Percentiles rank a stretch among this genome's conserved stretches.
Evolutionary conservation across 495 filamentous ascomycete species (phyloP).

Genomic region (Penicillium cinerascens): DNA sequence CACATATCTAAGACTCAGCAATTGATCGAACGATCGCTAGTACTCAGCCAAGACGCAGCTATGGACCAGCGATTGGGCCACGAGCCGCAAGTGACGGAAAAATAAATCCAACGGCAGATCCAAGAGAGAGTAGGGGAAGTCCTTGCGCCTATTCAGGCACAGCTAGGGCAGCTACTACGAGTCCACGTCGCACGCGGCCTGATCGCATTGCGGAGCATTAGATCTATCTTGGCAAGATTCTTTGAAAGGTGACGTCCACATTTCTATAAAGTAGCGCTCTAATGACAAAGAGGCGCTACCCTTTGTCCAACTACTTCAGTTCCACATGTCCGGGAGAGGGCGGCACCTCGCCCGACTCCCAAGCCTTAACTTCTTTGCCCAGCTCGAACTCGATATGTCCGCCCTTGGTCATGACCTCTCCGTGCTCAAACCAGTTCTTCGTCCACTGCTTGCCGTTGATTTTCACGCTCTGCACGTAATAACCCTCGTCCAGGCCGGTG

Average conservation of each 20-base stretch:
- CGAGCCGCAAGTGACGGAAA: too few relatives aligned
- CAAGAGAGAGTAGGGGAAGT: too few relatives aligned
- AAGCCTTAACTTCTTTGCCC: conserved; percentile 47
- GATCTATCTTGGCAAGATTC: background rate
- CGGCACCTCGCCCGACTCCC: conserved; percentile 58
- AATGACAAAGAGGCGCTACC: background rate
- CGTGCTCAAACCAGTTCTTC: conserved; percentile 60
- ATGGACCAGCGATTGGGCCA: too few relatives aligned
- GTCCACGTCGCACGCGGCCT: too few relatives aligned
- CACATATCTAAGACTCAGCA: too few relatives aligned
- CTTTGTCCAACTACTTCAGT: background rate
- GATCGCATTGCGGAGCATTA: background rate
- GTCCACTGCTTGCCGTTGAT: conserved; percentile 33
- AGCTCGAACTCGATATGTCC: conserved; percentile 61
- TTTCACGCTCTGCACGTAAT: conserved; percentile 51
- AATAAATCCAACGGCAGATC: too few relatives aligned
- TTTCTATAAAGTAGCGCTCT: background rate
- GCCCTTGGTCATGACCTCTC: conserved; percentile 60
- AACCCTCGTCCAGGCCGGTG: conserved; percentile 45
- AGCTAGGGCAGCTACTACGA: too few relatives aligned
- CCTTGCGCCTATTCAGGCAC: too few relatives aligned
- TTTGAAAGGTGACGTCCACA: background rate
- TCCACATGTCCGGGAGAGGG: conserved; percentile 40
- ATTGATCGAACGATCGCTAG: too few relatives aligned
- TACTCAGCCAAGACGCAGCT: too few relatives aligned